phyloP scores from a whole-genome alignment of 164 flowering plant genomes.

The Macadamia tetraphylla region DNA sequence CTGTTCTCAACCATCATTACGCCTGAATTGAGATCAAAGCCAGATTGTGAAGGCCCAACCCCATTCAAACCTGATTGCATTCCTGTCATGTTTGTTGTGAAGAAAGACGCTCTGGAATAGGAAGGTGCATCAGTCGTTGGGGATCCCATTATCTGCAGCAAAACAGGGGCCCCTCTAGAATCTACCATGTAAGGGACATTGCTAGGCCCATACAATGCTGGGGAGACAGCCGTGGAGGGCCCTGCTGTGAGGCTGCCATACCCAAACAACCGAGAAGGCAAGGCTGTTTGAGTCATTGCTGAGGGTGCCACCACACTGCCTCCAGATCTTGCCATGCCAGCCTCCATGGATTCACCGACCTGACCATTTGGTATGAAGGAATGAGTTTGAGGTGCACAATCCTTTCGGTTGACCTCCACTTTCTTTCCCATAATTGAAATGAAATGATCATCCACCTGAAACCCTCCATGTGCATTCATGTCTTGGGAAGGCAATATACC shows the following conservation, averaged over 20 bases:
- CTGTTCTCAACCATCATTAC: slow-evolving; percentile 28
- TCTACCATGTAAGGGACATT: slow-evolving; percentile 62
- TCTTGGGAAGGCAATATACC: slow-evolving; percentile 27
- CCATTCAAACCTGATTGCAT: slow-evolving; percentile 32
- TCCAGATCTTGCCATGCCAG: slow-evolving; percentile 25
- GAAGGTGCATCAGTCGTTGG: slow-evolving; percentile 30
- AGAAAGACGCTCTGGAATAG: slow-evolving; percentile 40
- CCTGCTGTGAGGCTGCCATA: slow-evolving; percentile 29
- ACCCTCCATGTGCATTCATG: slow-evolving; percentile 23
- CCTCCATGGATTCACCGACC: slow-evolving; percentile 29
- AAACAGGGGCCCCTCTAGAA: slow-evolving; percentile 52
- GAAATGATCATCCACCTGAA: slow-evolving; percentile 39
- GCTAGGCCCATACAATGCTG: slow-evolving; percentile 45
- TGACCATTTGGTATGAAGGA: slow-evolving; percentile 44
- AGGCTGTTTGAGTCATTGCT: slow-evolving; percentile 23
- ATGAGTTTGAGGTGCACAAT: slow-evolving; percentile 26
- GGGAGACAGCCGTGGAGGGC: slow-evolving; percentile 29
- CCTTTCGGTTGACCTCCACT: slow-evolving; percentile 48
- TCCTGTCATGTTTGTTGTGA: slow-evolving; percentile 44
- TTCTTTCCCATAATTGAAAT: slow-evolving; percentile 70
- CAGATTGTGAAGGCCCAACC: slow-evolving; percentile 32
- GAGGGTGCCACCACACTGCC: slow-evolving; percentile 38
- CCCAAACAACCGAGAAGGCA: slow-evolving; percentile 36
- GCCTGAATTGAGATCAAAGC: slow-evolving; percentile 59
- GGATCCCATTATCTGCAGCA: slow-evolving; percentile 55